Evolutionary conservation across 257 asterid genomes (phyloP), one percentile per base, ranked within the genome.

Genomic region (Ballota nigra): DNA sequence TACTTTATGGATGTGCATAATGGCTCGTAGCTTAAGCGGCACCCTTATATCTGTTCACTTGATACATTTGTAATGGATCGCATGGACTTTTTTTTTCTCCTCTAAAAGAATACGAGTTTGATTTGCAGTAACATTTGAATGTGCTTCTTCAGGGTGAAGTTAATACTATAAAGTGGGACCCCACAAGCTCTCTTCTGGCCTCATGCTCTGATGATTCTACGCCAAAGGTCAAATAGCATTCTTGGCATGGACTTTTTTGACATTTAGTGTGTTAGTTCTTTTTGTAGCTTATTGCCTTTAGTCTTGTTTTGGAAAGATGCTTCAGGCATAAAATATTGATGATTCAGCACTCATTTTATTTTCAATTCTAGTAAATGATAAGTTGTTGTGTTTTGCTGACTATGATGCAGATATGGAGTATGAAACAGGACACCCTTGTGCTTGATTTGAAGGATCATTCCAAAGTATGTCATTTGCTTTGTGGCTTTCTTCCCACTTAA

Each of bases 81-180:
- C 31, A 57, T 43, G 18, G 58, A 9, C 43, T 36, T 2, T 9
- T 8, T 8, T 36, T 36, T 36, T 36, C 43, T 36, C 43, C 11
- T 36, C 43, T 36, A 36, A 8, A 36, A 36, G n/a, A n/a, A 36
- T 23, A 67, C 28, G n/a, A 56, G 62, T 45, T 33, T 26, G 57
- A 53, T 52, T 55, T 52, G 56, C 33, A 38, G 69, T 79, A 36
- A 69, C 63, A 65, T 75, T 71, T 76, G 40, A 56, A 73, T 72
- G 55, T 73, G 53, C 63, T 66, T 45, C 56, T 76, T 74, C 84
- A 94, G 99, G 91, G 89, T 72, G 97, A 91, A 86, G 97, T 95
- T 64, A 95, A 95, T 83, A 97, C 97, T 71, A 92, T 95, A 81
- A 95, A 92, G 90, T 95, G 99, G 99, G 98, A 95, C 77, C 99